Percentiles rank a stretch among this genome's conserved stretches.
Evolutionary conservation across 176 grass and related monocot species (phyloP).

Genomic region (Oryza glumipatula): DNA sequence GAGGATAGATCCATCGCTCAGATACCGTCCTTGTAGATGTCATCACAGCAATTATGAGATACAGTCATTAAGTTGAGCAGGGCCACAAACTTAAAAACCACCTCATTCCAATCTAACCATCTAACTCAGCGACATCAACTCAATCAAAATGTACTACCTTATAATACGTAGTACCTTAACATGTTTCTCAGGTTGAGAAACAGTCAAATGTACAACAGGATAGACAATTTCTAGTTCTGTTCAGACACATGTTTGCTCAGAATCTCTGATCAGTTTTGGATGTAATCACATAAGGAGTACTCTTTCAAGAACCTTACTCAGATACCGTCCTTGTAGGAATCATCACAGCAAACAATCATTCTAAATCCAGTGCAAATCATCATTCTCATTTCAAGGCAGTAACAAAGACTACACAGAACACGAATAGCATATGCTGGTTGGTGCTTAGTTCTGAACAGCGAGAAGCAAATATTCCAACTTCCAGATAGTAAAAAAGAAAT

Average conservation of each 20-base stretch:
- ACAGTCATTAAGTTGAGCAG: not conserved
- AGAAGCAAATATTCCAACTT: not conserved
- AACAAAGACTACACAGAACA: too few relatives aligned
- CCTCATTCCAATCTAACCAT: not conserved
- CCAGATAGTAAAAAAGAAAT: not conserved
- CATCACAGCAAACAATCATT: not conserved
- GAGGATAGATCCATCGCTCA: constrained; percentile 7
- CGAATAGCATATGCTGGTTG: too few relatives aligned
- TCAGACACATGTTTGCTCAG: not conserved
- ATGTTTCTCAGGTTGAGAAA: too few relatives aligned
- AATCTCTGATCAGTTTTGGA: not conserved
- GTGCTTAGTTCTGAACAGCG: too few relatives aligned
- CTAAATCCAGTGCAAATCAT: too few relatives aligned
- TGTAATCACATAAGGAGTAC: not conserved
- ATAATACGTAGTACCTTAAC: too few relatives aligned
- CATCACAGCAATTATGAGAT: constrained; percentile 10
- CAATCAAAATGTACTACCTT: not conserved
- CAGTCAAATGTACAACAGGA: too few relatives aligned
- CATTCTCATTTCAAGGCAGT: too few relatives aligned
- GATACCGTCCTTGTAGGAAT: constrained; percentile 22
- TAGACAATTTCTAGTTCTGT: too few relatives aligned
- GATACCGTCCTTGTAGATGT: constrained; percentile 25
- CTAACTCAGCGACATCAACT: not conserved
- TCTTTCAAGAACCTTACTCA: not conserved
- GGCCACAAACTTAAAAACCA: not conserved